Percentiles rank a stretch among this genome's conserved stretches.
phyloP scores from a whole-genome alignment of 139 green algal species.

The Nannochloris sp. region DNA sequence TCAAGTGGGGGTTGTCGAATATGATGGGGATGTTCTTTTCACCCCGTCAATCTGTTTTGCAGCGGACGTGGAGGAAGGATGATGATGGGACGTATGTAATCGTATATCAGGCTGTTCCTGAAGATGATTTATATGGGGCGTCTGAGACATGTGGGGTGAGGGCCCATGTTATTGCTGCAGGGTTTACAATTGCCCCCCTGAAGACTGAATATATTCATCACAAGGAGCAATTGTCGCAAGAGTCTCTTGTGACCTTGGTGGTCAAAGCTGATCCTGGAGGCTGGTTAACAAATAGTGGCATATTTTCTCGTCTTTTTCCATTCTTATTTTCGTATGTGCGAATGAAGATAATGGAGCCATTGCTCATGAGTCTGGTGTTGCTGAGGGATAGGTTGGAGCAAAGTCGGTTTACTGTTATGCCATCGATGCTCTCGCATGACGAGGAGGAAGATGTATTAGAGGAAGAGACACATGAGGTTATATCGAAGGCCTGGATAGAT shows the following conservation, averaged over 20 bases:
- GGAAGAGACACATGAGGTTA: not conserved
- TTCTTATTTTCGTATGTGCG: not conserved
- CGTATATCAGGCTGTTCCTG: conserved; percentile 23
- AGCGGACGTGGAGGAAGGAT: conserved; percentile 39
- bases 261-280: conserved; percentile 41
- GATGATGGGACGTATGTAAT: conserved; percentile 44
- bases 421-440: conserved; percentile 13
- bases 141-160: not conserved
- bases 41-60: conserved; percentile 23
- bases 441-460: not conserved
- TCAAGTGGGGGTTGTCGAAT: not conserved
- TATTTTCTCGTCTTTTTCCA: conserved; percentile 3
- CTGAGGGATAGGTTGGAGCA: conserved; percentile 34
- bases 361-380: conserved; percentile 27
- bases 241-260: conserved; percentile 44
- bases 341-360: conserved; percentile 18
- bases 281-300: conserved; percentile 7
- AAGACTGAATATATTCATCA: conserved; percentile 17
- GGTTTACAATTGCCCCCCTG: conserved; percentile 44
- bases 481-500: not conserved
- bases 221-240: conserved; percentile 8
- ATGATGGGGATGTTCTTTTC: not conserved
- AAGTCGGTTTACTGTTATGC: conserved; percentile 25
- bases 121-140: not conserved
- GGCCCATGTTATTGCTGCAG: conserved; percentile 28